Evolutionary conservation across 176 grass and related monocot genomes (phyloP), one percentile per base, ranked within the genome.

Genomic region (Oryza officinalis): DNA sequence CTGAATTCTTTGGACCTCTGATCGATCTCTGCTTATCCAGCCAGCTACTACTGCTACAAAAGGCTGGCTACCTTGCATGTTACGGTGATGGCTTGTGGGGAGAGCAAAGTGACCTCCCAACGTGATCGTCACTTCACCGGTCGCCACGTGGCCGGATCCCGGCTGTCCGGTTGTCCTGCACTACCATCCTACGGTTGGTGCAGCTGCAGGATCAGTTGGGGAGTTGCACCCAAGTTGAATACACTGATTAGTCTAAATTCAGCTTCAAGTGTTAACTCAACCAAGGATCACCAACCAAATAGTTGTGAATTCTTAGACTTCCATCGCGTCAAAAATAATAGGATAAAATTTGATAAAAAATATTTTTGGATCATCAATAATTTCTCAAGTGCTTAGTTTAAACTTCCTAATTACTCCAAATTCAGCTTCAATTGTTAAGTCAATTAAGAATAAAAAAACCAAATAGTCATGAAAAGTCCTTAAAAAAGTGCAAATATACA

Each of bases 151-250:
- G 23, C 54, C 22, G 52, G 31, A 71, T 82, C 78, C 3, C 44
- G 72, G 50, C 83, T 83, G 59, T 73, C 88, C 44, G 10, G 9
- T 38, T 57, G 40, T 27, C 57, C 5, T 38, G 77, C 27, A 66
- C 43, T 66, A 59, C 43, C 67, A 63, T 88, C 69, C 50, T 33
- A 80, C 38, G 65, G 52, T 85, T 85, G 84, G 77, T 85, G 76
- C 76, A 71, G 63, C 80, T 41, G 27, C 60, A 60, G 11, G 65
- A 77, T 67, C 79, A 27, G 23, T 13, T 20, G 26, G 38, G 9
- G 63, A 14, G 32, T 12, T 46, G 47, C 63, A 27, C 64, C 31
- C 22, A 59, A 40, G 57, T 23, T 22, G 17, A 59, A 12, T 23
- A 1, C 57, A 5, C 8, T 25, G 0, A 23, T 12, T 64, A 5